Conservation (phyloP, 2,329 filamentous ascomycete species). For the Didymella lethalis region DNA sequence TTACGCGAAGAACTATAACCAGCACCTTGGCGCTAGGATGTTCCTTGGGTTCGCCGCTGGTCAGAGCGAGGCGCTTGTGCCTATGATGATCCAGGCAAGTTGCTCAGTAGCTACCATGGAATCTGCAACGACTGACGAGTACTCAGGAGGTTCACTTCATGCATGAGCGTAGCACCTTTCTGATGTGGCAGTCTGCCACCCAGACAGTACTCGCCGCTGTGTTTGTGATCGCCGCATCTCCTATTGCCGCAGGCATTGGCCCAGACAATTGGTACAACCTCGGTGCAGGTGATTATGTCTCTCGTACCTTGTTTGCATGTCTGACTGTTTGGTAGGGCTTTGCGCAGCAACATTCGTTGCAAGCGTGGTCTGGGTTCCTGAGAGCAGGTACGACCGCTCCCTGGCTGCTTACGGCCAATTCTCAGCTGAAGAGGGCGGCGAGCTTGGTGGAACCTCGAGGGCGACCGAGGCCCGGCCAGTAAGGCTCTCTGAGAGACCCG, state of each 20-base stretch:
- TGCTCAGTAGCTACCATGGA: background rate
- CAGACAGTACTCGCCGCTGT: background rate
- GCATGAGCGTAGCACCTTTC: background rate
- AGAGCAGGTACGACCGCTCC: background rate
- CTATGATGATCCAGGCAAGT: constrained; percentile 49
- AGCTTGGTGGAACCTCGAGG: background rate
- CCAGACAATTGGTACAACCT: background rate
- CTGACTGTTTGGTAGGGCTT: background rate
- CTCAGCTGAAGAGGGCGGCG: background rate
- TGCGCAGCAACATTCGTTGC: background rate
- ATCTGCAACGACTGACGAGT: background rate
- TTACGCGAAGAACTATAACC: constrained; percentile 16
- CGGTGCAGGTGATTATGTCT: background rate
- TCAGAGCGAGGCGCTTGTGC: constrained; percentile 55
- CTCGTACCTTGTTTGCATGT: too few relatives aligned
- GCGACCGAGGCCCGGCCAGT: background rate
- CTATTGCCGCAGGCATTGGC: background rate
- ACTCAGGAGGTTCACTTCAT: background rate
- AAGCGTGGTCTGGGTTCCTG: background rate
- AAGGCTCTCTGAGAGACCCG: background rate
- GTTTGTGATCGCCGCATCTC: background rate
- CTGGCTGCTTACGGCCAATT: background rate
- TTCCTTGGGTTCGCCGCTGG: constrained; percentile 53
- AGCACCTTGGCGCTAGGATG: constrained; percentile 52
- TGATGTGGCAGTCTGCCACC: background rate